Evolutionary conservation across 2,329 filamentous ascomycete species (phyloP), one percentile per base, ranked within the genome.

Genomic region (Alternaria solani): DNA sequence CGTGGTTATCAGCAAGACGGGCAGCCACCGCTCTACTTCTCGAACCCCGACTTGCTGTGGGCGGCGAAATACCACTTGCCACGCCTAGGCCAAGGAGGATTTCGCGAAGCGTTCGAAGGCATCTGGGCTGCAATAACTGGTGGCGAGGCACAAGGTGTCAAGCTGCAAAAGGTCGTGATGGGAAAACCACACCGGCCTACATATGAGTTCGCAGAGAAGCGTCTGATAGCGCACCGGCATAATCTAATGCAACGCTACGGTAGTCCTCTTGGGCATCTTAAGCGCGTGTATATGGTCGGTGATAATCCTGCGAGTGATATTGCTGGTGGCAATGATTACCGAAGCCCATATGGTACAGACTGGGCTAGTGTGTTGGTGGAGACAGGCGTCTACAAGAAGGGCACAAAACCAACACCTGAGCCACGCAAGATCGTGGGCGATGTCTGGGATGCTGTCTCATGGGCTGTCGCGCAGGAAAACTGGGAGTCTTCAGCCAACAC

Each of bases 21-120:
- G 1, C 94, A 97, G 77, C 93, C 95, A 0, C 83, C 83, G 18
- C 81, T 98, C 7, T 96, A 90, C 82, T 97, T 96, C 78, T 94
- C 90, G 46, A 98, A 98, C 78, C 88, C 92, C 1, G 95, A 99
- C 79, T 82, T 98, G 4, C 86, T 93, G 72, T 99, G 94, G 94
- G 91, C 93, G 52, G 91, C 93, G 1, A 87, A 87, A 34, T 94
- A 96, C 78, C 92, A 91, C 61, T 86, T 94, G 51, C 92, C 94
- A 30, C 89, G 95, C 5, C 86, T 98, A 42, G 95, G 94, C 1
- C 95, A 97, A 77, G 95, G 95, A 18, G 93, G 92, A 1, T 98
- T 98, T 79, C 88, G 92, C 63, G 90, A 90, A 44, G 91, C 93
- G 0, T 80, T 98, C 16, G 87, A 89, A 65, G 94, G 93, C 0